A percentile compares a stretch with the other conserved stretches of the same genome.
These are phyloP conservation scores for Eucalyptus sideroxylon DNA, from an alignment of 345 rosid genomes.

Conservation along the genomic window DNA sequence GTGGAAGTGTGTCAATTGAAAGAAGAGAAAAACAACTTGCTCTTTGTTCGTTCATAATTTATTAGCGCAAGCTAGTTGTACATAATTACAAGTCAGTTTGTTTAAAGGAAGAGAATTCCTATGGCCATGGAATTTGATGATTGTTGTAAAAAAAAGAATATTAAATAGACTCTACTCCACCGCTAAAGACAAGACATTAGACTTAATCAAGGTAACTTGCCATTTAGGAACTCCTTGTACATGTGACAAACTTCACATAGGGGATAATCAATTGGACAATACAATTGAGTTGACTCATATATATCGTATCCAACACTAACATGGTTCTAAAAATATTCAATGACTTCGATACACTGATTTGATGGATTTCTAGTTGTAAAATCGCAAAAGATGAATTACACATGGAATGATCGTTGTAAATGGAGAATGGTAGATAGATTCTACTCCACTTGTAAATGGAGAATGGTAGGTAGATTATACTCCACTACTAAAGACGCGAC, in stretches of 20 bases:
- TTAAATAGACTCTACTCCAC: neutral
- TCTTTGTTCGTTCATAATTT: neutral
- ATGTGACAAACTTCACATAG: neutral
- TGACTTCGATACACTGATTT: neutral
- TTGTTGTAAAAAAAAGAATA: neutral
- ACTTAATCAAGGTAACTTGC: neutral
- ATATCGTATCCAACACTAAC: neutral
- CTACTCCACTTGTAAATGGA: neutral
- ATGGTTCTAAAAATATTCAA: too few species aligned
- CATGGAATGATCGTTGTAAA: neutral
- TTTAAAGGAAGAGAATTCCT: neutral
- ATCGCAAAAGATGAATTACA: neutral
- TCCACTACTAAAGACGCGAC: neutral
- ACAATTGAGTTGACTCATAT: neutral
- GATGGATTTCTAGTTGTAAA: neutral
- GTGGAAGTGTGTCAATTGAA: neutral
- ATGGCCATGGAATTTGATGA: neutral
- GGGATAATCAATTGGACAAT: neutral
- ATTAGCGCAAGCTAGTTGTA: neutral
- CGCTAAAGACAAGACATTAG: neutral
- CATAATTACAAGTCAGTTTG: neutral
- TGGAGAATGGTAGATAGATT: neutral
- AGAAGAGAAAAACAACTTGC: neutral
- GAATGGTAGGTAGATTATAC: neutral
- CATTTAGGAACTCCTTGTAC: neutral